Conservation (phyloP, 164 flowering plant genomes). For the Kingdonia uniflora region DNA sequence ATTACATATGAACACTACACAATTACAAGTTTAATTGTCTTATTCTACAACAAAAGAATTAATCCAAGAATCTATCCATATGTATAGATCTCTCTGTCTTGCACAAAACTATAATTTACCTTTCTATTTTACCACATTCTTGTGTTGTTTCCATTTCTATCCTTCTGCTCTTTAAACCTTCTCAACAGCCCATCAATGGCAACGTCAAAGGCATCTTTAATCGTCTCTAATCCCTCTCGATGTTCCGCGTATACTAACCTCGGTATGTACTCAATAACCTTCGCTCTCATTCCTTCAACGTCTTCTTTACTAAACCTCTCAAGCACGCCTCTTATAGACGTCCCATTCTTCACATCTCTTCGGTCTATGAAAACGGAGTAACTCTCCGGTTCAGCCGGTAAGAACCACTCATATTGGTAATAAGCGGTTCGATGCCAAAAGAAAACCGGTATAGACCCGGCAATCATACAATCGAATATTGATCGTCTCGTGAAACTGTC, state of each 20-base stretch:
- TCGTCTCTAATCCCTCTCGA: conserved; percentile 33
- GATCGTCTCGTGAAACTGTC: conserved; percentile 93
- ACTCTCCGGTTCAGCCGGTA: conserved; percentile 58
- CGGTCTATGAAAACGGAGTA: conserved; percentile 87
- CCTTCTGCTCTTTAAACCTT: conserved; percentile 36
- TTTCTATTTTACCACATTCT: too few relatives aligned
- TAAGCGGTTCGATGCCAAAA: conserved; percentile 90
- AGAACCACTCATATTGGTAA: conserved; percentile 78
- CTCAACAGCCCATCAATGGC: conserved; percentile 71
- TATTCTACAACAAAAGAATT: too few relatives aligned
- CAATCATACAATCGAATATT: conserved; percentile 91
- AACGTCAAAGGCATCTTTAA: conserved; percentile 78
- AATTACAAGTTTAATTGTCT: too few relatives aligned
- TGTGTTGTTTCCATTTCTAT: conserved; percentile 5
- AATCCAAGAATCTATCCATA: too few relatives aligned
- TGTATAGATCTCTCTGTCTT: too few relatives aligned
- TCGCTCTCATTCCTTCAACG: conserved; percentile 60
- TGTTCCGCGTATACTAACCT: conserved; percentile 55
- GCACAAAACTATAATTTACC: too few relatives aligned
- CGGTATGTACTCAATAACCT: conserved; percentile 58
- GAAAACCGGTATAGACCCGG: conserved; percentile 92
- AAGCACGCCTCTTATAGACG: conserved; percentile 41
- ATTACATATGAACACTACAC: too few relatives aligned
- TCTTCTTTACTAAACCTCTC: conserved; percentile 42
- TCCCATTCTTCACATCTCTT: conserved; percentile 52